Conservation (phyloP, 1,284 basidiomycete species). For the Trametes polyzona region DNA sequence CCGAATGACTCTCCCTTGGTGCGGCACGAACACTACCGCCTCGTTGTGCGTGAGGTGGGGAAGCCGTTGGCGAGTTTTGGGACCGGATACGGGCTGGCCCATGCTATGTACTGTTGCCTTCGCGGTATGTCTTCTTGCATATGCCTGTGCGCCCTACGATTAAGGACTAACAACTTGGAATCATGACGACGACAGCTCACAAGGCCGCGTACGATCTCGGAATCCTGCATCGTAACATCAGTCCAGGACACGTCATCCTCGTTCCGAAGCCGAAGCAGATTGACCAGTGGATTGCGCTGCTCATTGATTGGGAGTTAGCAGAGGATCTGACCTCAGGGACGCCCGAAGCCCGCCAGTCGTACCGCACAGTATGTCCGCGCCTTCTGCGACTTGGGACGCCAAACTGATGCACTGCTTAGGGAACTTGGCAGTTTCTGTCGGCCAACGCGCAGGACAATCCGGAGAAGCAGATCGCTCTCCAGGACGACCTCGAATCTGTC, state of each 20-base stretch:
- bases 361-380: slow-evolving; percentile 7
- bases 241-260: slow-evolving; percentile 18
- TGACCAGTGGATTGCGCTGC: not conserved
- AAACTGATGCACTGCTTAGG: not conserved
- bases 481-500: slow-evolving; percentile 18
- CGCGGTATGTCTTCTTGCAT: not conserved
- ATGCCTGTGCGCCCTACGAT: too few species aligned
- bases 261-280: not conserved
- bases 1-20: too few species aligned
- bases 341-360: not conserved
- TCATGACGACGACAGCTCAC: not conserved
- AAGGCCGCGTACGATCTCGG: not conserved
- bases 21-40: slow-evolving; percentile 7
- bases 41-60: slow-evolving; percentile 12
- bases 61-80: not conserved
- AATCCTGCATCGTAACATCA: too few species aligned
- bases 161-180: too few species aligned
- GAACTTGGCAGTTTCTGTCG: slow-evolving; percentile 18
- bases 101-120: not conserved
- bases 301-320: slow-evolving; percentile 18
- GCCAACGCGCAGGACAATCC: not conserved
- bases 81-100: not conserved
- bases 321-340: not conserved
- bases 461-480: not conserved
- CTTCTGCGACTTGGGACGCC: not conserved